Evolutionary conservation across 2,329 filamentous ascomycete genomes (phyloP).

Genomic region (Myriosclerotinia duriaeana): DNA sequence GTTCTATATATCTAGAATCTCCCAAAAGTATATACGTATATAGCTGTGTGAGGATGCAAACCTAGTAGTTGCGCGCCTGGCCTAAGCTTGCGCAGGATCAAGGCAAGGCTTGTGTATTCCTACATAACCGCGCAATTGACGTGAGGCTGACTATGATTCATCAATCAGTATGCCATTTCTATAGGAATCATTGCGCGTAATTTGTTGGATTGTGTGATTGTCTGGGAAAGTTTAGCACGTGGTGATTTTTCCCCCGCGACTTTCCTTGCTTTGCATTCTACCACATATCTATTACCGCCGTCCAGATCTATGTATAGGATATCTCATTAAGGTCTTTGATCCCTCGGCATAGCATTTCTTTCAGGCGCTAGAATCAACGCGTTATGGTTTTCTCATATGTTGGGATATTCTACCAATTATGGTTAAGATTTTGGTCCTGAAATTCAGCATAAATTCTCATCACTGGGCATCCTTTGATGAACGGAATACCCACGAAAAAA

Average conservation of each 20-base stretch:
- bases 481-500: not conserved
- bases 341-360: not conserved
- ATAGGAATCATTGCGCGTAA: not conserved
- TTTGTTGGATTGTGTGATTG: not conserved
- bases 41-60: not conserved
- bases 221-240: no score
- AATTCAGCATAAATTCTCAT: not conserved
- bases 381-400: not conserved
- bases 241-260: not conserved
- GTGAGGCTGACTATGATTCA: no score
- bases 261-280: not conserved
- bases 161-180: no score
- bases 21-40: no score
- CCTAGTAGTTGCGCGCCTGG: not conserved
- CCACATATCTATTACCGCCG: not conserved
- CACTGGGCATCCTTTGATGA: not conserved
- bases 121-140: not conserved
- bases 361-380: not conserved
- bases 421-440: not conserved
- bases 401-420: no score
- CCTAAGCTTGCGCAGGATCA: not conserved
- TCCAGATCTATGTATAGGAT: not conserved
- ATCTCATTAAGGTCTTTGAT: not conserved
- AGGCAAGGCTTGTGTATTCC: not conserved
- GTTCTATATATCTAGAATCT: no score